These are phyloP conservation scores for Eucalyptus caleyi DNA, from an alignment of 345 rosid genomes.

Conservation along the genomic window DNA sequence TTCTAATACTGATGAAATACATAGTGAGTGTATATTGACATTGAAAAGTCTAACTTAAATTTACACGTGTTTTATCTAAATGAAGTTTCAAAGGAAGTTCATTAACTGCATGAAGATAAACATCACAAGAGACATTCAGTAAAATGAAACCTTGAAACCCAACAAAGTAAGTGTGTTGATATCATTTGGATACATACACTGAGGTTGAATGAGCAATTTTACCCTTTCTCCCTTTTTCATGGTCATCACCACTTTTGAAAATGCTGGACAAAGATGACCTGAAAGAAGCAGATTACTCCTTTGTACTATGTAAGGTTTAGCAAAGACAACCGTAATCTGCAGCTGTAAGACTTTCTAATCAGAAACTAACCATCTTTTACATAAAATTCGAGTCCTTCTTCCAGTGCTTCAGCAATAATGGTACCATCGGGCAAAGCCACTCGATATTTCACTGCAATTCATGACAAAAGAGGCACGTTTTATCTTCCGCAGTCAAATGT, in stretches of 20 bases:
- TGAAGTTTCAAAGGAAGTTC: neutral
- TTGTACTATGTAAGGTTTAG: neutral
- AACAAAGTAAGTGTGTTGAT: neutral
- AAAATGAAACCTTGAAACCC: neutral
- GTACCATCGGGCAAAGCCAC: constrained; percentile 27
- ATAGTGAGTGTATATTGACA: neutral
- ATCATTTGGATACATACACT: constrained; percentile 15
- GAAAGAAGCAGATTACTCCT: neutral
- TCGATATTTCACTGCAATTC: constrained; percentile 38
- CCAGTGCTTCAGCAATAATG: constrained; percentile 24
- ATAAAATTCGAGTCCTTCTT: constrained; percentile 43
- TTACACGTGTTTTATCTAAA: neutral
- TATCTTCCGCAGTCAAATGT: neutral
- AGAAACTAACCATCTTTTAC: constrained; percentile 42
- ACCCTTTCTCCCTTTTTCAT: constrained; percentile 47
- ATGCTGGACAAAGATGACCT: constrained; percentile 46
- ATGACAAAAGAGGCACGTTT: neutral
- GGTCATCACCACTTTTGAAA: constrained; percentile 34
- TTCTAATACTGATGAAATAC: neutral
- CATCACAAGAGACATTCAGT: neutral
- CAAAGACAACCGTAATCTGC: neutral
- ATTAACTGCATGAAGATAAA: neutral
- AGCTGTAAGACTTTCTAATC: neutral
- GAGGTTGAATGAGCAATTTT: constrained; percentile 37
- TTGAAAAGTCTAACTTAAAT: neutral